Percentiles rank a stretch among this genome's conserved stretches.
Conservation (phyloP, 129 eudicot genomes). For the Smallanthus sonchifolius region DNA sequence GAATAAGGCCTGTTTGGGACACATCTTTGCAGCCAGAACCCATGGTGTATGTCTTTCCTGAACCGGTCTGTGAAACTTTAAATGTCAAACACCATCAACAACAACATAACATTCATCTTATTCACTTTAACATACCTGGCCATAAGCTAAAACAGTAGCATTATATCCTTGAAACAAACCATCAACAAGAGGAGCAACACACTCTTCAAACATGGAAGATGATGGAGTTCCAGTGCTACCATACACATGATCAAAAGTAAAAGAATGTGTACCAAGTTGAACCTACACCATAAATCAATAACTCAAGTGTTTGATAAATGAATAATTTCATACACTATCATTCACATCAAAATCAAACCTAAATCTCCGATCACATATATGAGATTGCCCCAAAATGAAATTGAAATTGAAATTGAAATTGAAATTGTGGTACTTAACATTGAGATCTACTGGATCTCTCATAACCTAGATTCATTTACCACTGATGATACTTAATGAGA, state of each 20-base stretch:
- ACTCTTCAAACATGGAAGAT: slow-evolving; percentile 81
- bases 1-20: slow-evolving; percentile 69
- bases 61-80: slow-evolving; percentile 73
- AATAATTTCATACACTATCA: not conserved
- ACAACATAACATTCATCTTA: not conserved
- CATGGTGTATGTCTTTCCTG: slow-evolving; percentile 98
- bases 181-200: slow-evolving; percentile 96
- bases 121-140: slow-evolving; percentile 55
- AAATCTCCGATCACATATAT: slow-evolving; percentile 17
- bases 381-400: not conserved
- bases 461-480: not conserved
- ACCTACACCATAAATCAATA: slow-evolving; percentile 39
- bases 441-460: slow-evolving; percentile 48
- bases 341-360: slow-evolving; percentile 16
- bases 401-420: not conserved
- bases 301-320: not conserved
- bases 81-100: slow-evolving; percentile 26
- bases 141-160: slow-evolving; percentile 97
- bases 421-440: not conserved
- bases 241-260: slow-evolving; percentile 95
- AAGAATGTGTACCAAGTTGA: slow-evolving; percentile 93
- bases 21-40: slow-evolving; percentile 84
- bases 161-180: slow-evolving; percentile 98
- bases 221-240: slow-evolving; percentile 78
- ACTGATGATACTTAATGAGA: not conserved